Evolutionary conservation across 139 green algal genomes (phyloP).

Genomic region (Chlamydomonas sphaeroides): DNA sequence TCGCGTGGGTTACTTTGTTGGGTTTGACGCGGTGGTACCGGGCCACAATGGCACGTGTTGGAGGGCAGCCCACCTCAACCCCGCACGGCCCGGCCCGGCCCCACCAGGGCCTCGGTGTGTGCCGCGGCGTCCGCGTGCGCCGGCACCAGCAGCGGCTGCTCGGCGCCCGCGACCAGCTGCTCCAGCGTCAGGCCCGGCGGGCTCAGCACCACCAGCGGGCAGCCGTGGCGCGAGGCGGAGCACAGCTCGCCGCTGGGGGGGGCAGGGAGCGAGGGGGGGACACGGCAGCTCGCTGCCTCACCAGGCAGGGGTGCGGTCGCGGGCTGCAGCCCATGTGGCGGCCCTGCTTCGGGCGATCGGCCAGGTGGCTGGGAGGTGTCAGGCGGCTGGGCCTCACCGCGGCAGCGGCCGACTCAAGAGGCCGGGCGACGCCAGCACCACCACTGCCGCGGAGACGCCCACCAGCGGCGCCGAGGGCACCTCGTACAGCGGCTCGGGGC

Average conservation of each 20-base stretch:
- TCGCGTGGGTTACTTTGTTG: too few relatives aligned
- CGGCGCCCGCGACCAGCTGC: background rate
- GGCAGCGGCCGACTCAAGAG: conserved; percentile 12
- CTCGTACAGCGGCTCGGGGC: background rate
- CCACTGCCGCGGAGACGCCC: conserved; percentile 10
- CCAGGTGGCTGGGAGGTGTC: too few relatives aligned
- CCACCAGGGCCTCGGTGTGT: background rate
- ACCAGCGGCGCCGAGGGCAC: conserved; percentile 41
- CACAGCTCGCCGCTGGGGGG: conserved; percentile 28
- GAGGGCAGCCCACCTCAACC: too few relatives aligned
- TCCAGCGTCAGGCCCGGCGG: conserved; percentile 4
- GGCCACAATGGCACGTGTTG: too few relatives aligned
- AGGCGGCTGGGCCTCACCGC: background rate
- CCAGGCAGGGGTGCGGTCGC: too few relatives aligned
- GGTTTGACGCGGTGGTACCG: too few relatives aligned
- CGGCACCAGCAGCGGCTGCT: conserved; percentile 1
- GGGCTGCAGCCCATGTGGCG: too few relatives aligned
- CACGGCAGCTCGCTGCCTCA: too few relatives aligned
- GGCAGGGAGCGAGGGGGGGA: too few relatives aligned
- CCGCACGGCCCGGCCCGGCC: background rate
- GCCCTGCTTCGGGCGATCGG: too few relatives aligned
- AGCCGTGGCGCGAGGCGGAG: conserved; percentile 27
- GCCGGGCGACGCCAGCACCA: conserved; percentile 34
- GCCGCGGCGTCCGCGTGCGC: background rate
- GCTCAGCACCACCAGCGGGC: conserved; percentile 16